phyloP scores from a whole-genome alignment of 352 stramenopile species.

The Phytophthora meadii region DNA sequence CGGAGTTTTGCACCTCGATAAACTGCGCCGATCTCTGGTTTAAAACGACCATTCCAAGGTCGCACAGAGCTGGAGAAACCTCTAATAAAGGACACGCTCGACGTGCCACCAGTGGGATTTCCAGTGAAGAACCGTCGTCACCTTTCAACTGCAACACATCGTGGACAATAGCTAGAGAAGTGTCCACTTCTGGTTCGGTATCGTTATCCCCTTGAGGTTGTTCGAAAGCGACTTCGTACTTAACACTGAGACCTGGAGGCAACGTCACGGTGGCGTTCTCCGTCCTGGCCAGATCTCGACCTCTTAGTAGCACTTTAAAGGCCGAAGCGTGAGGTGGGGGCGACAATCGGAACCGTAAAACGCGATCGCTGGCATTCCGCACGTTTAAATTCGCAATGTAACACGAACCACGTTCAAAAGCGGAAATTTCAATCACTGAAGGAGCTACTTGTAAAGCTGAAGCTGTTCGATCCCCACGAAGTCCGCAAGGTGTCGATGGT shows the following conservation, averaged over 20 bases:
- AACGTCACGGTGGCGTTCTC: conserved; percentile 74
- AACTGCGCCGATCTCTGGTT: conserved; percentile 58
- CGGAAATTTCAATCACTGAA: conserved; percentile 66
- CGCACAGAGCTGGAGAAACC: conserved; percentile 56
- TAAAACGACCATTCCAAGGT: conserved; percentile 74
- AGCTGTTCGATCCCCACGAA: conserved; percentile 22
- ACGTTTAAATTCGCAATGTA: conserved; percentile 72
- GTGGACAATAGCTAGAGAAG: conserved; percentile 50
- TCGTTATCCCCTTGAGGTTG: conserved; percentile 13
- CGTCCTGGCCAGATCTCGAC: conserved; percentile 67
- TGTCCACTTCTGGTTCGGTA: conserved; percentile 2
- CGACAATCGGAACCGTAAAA: conserved; percentile 65
- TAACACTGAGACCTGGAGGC: conserved; percentile 60
- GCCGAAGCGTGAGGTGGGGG: conserved; percentile 58
- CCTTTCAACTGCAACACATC: conserved; percentile 65
- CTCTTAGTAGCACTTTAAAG: conserved; percentile 63
- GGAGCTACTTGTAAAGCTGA: conserved; percentile 72
- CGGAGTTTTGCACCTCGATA: conserved; percentile 63
- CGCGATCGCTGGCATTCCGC: conserved; percentile 72
- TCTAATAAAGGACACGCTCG: conserved; percentile 65
- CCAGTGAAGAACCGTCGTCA: conserved; percentile 64
- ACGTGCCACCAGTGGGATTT: conserved; percentile 68
- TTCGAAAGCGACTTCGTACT: conserved; percentile 77
- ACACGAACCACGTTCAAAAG: conserved; percentile 62
- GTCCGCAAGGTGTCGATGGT: conserved; percentile 30